Conservation (phyloP, 768 basidiomycete genomes). For the Collybia nuda region DNA sequence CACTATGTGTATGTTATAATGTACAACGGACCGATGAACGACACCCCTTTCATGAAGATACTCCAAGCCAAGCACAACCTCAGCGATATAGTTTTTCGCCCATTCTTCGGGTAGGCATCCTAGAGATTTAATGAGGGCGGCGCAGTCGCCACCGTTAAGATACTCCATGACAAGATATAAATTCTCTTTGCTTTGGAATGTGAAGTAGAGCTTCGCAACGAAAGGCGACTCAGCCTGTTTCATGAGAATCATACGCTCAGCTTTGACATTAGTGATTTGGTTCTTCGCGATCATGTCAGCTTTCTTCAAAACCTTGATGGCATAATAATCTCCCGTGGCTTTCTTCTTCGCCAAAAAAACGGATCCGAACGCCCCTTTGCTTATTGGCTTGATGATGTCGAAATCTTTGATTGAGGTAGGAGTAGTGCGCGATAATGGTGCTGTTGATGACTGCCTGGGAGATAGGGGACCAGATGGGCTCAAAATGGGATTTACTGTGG, state of each 20-base stretch:
- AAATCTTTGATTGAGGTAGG: conserved; percentile 98
- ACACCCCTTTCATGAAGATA: conserved; percentile 95
- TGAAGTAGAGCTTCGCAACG: conserved; percentile 96
- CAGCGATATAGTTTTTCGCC: conserved; percentile 95
- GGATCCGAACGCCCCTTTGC: conserved; percentile 97
- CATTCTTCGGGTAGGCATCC: conserved; percentile 94
- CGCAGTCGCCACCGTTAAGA: conserved; percentile 97
- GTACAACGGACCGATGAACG: conserved; percentile 81
- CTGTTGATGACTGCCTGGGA: conserved; percentile 79
- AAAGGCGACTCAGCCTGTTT: conserved; percentile 98
- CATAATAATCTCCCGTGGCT: conserved; percentile 96
- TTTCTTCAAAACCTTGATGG: conserved; percentile 99
- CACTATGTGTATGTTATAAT: not conserved
- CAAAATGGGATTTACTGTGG: conserved; percentile 62
- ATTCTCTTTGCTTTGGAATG: conserved; percentile 99
- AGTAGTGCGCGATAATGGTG: conserved; percentile 74
- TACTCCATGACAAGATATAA: conserved; percentile 99
- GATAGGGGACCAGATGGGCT: conserved; percentile 76
- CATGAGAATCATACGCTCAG: conserved; percentile 99
- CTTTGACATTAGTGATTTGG: conserved; percentile 99
- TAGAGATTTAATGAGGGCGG: conserved; percentile 93
- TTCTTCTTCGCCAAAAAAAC: conserved; percentile 99
- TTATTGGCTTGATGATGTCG: conserved; percentile 98
- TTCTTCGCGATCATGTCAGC: conserved; percentile 99
- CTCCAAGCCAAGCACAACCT: conserved; percentile 92